phyloP scores from a whole-genome alignment of 2,329 filamentous ascomycete species.

The Camillea tinctor region DNA sequence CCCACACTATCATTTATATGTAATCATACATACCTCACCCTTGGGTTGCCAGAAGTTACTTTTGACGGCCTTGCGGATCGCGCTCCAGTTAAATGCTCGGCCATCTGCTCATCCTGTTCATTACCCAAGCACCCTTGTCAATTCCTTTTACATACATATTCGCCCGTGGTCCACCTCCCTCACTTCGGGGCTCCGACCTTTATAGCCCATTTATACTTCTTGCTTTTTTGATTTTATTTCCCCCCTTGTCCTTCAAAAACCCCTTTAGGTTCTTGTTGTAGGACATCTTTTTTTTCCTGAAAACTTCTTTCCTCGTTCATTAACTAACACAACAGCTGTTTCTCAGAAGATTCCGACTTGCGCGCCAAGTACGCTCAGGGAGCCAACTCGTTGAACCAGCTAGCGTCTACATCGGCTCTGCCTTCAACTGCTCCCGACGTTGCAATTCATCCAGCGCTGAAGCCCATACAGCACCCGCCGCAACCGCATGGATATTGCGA shows the following conservation, averaged over 20 bases:
- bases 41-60: constrained; percentile 27
- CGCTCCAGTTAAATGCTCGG: constrained; percentile 27
- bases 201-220: constrained; percentile 9
- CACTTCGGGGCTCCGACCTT: constrained; percentile 10
- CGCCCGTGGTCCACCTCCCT: constrained; percentile 13
- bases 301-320: constrained; percentile 9
- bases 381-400: constrained; percentile 18
- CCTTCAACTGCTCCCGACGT: constrained; percentile 12
- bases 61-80: constrained; percentile 28
- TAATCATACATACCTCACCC: constrained; percentile 34
- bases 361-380: constrained; percentile 23
- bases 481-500: constrained; percentile 29
- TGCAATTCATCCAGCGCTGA: constrained; percentile 18
- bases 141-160: constrained; percentile 21
- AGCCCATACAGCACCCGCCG: constrained; percentile 20
- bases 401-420: constrained; percentile 17
- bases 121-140: constrained; percentile 25
- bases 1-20: constrained; percentile 27
- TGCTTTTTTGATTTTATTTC: too few species aligned
- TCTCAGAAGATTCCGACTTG: constrained; percentile 21
- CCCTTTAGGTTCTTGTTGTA: background rate
- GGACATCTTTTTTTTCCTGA: constrained; percentile 6
- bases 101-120: constrained; percentile 22
- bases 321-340: constrained; percentile 18
- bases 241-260: background rate